Conservation (phyloP, 2,329 filamentous ascomycete genomes). For the Fusarium nelsonii region DNA sequence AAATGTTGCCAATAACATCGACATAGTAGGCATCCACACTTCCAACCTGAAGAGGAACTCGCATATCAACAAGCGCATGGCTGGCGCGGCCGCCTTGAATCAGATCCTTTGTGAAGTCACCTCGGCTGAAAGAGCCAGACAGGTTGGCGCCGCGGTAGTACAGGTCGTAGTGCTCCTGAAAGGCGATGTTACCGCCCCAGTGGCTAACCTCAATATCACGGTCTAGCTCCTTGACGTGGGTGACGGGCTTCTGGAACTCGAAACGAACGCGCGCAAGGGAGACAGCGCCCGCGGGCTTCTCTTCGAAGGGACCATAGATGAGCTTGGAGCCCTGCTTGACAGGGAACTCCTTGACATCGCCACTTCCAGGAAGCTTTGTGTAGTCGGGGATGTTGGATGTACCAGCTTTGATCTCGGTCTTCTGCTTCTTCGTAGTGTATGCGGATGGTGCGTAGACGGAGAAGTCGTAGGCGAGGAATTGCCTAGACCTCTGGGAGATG, state of each 20-base stretch:
- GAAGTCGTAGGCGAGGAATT: slow-evolving; percentile 88
- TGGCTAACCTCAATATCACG: slow-evolving; percentile 96
- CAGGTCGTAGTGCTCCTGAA: slow-evolving; percentile 93
- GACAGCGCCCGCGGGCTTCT: slow-evolving; percentile 80
- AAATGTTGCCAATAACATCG: slow-evolving; percentile 96
- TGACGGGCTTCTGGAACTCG: slow-evolving; percentile 93
- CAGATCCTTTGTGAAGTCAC: slow-evolving; percentile 77
- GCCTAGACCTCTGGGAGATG: slow-evolving; percentile 86
- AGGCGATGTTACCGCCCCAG: slow-evolving; percentile 96
- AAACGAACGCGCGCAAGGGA: slow-evolving; percentile 85
- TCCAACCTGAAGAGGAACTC: slow-evolving; percentile 82
- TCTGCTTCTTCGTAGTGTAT: slow-evolving; percentile 91
- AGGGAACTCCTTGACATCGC: slow-evolving; percentile 74
- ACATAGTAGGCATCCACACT: slow-evolving; percentile 92
- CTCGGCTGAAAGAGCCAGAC: slow-evolving; percentile 77
- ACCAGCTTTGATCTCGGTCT: slow-evolving; percentile 91
- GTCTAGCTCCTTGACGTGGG: slow-evolving; percentile 82
- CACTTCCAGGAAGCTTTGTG: slow-evolving; percentile 74
- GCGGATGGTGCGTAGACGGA: slow-evolving; percentile 86
- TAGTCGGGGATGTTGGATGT: slow-evolving; percentile 86
- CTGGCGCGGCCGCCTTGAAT: slow-evolving; percentile 80
- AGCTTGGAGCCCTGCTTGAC: slow-evolving; percentile 87
- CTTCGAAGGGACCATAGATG: slow-evolving; percentile 89
- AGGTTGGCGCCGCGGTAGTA: slow-evolving; percentile 87
- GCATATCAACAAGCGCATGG: slow-evolving; percentile 83